Evolutionary conservation across 2,329 filamentous ascomycete species (phyloP).

Genomic region (Cladosporium sp.): DNA sequence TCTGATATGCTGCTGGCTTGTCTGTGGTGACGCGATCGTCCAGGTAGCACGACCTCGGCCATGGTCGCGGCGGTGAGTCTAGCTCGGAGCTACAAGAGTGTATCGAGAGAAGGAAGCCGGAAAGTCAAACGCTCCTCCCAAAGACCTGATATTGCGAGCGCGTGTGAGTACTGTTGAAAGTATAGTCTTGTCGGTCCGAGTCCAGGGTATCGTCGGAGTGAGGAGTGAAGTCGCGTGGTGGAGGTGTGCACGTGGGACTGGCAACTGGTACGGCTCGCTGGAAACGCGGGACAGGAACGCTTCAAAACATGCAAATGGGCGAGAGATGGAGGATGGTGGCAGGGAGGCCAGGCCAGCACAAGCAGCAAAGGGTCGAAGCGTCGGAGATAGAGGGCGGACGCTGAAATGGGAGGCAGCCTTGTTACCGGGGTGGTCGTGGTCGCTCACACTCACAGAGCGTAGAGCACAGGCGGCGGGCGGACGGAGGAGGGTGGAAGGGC

Average conservation of each 20-base stretch:
- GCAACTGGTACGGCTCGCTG: constrained; percentile 3
- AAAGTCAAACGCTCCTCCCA: constrained; percentile 9
- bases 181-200: not conserved
- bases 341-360: constrained; percentile 4
- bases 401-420: constrained; percentile 8
- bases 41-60: constrained; percentile 32
- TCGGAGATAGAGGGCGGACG: not conserved
- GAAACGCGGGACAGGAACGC: constrained; percentile 22
- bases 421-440: constrained; percentile 25
- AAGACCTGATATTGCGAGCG: not conserved
- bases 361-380: constrained; percentile 8
- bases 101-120: constrained; percentile 8
- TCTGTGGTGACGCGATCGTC: constrained; percentile 32
- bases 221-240: not conserved
- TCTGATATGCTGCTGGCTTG: constrained; percentile 44
- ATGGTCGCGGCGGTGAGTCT: constrained; percentile 26
- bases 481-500: not conserved
- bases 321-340: not conserved
- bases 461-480: constrained; percentile 24
- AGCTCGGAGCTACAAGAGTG: not conserved
- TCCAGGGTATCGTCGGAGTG: not conserved
- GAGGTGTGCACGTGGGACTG: not conserved
- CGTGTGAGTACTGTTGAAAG: not conserved
- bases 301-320: constrained; percentile 17
- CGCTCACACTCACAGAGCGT: constrained; percentile 28